Percentiles rank a stretch among this genome's conserved stretches.
Evolutionary conservation across 164 flowering plant species (phyloP).

Genomic region (Magnolia kwangsiensis): DNA sequence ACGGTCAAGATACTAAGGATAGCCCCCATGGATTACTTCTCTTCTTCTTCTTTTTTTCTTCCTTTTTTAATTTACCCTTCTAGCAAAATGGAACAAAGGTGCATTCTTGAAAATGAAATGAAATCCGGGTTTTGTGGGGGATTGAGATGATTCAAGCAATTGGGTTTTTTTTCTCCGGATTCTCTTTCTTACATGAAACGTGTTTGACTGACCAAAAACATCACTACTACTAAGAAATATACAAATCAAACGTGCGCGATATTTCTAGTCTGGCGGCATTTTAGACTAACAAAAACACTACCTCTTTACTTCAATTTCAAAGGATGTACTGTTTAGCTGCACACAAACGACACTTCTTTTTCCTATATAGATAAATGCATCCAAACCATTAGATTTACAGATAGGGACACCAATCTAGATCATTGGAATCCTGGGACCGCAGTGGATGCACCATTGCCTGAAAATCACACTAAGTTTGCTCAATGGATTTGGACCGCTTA

Average conservation of each 20-base stretch:
- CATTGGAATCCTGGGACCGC: too few relatives aligned
- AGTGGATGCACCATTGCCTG: too few relatives aligned
- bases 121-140: conserved; percentile 16
- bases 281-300: neutral
- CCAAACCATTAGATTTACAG: too few relatives aligned
- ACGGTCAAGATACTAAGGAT: neutral
- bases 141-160: conserved; percentile 13
- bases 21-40: too few relatives aligned
- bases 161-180: conserved; percentile 11
- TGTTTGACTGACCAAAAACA: conserved; percentile 27
- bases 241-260: neutral
- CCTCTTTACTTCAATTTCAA: neutral
- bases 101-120: conserved; percentile 4
- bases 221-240: neutral
- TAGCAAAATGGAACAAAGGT: neutral
- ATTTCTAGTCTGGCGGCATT: neutral
- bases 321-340: neutral
- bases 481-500: too few relatives aligned
- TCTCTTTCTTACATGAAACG: conserved; percentile 25
- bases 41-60: neutral
- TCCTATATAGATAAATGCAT: too few relatives aligned
- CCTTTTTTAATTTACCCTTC: neutral
- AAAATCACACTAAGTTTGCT: too few relatives aligned
- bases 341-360: neutral
- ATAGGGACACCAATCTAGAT: too few relatives aligned